A percentile compares a stretch with the other conserved stretches of the same genome.
These are phyloP conservation scores for Hypomontagnella monticulosa DNA, from an alignment of 495 filamentous ascomycete species.

Conservation along the genomic window DNA sequence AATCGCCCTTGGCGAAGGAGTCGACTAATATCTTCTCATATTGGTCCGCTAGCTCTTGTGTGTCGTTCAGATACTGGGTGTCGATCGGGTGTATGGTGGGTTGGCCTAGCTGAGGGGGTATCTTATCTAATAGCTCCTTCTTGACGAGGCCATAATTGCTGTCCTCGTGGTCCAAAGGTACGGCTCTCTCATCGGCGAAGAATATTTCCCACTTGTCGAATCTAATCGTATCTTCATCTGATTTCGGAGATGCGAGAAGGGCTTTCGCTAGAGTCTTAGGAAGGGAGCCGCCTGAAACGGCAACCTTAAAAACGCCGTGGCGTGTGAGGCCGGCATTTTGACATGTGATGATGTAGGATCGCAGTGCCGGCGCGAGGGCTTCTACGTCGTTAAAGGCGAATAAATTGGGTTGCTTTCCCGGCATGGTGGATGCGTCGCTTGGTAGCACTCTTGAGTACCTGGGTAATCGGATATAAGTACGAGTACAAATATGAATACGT, in stretches of 20 bases:
- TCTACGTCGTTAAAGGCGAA: slow-evolving; percentile 77
- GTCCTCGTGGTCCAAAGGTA: slow-evolving; percentile 89
- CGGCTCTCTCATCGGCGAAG: slow-evolving; percentile 96
- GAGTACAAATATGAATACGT: slow-evolving; percentile 2
- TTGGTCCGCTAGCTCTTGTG: slow-evolving; percentile 89
- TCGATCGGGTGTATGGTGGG: slow-evolving; percentile 86
- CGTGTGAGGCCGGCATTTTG: slow-evolving; percentile 82
- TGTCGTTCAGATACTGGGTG: slow-evolving; percentile 73
- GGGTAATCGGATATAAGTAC: slow-evolving; percentile 1
- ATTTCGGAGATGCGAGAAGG: slow-evolving; percentile 71
- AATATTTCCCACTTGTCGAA: slow-evolving; percentile 97
- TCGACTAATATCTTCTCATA: slow-evolving; percentile 91
- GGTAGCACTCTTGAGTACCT: neutral
- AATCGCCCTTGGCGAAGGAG: slow-evolving; percentile 84
- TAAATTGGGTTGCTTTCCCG: slow-evolving; percentile 78
- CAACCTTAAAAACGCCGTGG: slow-evolving; percentile 87
- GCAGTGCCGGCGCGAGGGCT: slow-evolving; percentile 76
- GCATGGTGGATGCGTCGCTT: slow-evolving; percentile 58
- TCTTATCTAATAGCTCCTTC: slow-evolving; percentile 85
- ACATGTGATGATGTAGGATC: slow-evolving; percentile 78
- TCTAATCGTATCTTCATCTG: slow-evolving; percentile 69
- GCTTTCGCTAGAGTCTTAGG: slow-evolving; percentile 83
- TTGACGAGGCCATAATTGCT: slow-evolving; percentile 94
- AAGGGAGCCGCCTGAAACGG: slow-evolving; percentile 93
- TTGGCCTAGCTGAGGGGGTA: slow-evolving; percentile 69